A percentile compares a stretch with the other conserved stretches of the same genome.
Evolutionary conservation across 1,284 basidiomycete species (phyloP).

Genomic region (Trichosporon sp.): DNA sequence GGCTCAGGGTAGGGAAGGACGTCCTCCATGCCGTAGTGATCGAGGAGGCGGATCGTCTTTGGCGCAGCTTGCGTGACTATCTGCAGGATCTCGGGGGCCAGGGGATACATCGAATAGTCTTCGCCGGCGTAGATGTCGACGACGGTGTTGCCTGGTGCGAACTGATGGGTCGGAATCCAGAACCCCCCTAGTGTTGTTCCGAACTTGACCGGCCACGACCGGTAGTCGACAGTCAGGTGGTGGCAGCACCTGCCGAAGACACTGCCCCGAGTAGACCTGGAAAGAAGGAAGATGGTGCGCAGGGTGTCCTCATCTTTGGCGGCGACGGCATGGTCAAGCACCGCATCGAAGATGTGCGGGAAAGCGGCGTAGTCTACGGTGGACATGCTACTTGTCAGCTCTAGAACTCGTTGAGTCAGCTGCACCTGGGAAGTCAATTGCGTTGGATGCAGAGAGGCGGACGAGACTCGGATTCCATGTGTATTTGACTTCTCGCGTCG

Average conservation of each 20-base stretch:
- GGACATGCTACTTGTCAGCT: neutral
- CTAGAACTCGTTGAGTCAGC: no score
- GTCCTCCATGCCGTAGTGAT: neutral
- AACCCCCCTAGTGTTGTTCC: neutral
- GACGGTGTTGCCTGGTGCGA: no score
- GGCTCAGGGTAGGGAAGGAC: neutral
- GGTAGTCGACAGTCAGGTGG: neutral
- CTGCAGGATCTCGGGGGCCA: neutral
- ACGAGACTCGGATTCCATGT: no score
- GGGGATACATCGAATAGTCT: neutral
- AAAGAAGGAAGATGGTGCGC: neutral
- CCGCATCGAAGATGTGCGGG: neutral
- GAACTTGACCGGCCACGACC: neutral
- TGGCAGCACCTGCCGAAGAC: neutral
- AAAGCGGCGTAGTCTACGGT: neutral
- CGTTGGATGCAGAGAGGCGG: no score
- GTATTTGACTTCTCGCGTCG: no score
- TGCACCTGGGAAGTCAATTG: no score
- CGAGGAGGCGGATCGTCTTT: neutral
- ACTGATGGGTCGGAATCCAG: neutral
- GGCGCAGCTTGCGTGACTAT: neutral
- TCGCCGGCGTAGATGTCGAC: neutral
- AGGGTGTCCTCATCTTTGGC: neutral
- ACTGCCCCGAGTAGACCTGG: neutral
- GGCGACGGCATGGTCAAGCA: neutral